A percentile compares a stretch with the other conserved stretches of the same genome.
phyloP scores from a whole-genome alignment of 768 basidiomycete species.

The Tephrocybe sp. region DNA sequence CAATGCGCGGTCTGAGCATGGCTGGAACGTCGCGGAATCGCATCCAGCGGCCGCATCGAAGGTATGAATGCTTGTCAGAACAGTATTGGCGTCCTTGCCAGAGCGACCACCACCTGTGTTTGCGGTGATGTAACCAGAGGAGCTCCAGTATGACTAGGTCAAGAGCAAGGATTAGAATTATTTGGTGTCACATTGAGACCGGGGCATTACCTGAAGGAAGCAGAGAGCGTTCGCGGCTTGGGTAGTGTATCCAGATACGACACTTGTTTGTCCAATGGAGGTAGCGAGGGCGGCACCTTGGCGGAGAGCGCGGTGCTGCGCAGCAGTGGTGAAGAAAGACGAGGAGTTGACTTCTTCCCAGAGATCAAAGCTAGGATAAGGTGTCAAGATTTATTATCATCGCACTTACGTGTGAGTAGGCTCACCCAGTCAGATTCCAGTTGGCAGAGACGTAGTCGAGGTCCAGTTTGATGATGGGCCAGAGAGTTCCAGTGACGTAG shows the following conservation, averaged over 20 bases:
- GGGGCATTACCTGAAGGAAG: constrained; percentile 75
- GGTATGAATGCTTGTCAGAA: constrained; percentile 72
- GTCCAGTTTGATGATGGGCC: constrained; percentile 73
- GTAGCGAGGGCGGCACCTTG: constrained; percentile 65
- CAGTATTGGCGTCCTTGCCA: constrained; percentile 73
- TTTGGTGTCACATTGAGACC: too few species aligned
- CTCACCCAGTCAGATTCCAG: constrained; percentile 64
- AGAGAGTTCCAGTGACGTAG: constrained; percentile 50
- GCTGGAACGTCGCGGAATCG: constrained; percentile 72
- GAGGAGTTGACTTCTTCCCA: constrained; percentile 74
- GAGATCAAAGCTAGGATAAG: constrained; percentile 53
- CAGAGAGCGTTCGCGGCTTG: constrained; percentile 69
- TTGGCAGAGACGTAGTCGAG: constrained; percentile 64
- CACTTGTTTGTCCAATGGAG: constrained; percentile 48
- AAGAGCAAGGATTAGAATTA: too few species aligned
- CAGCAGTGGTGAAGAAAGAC: constrained; percentile 81
- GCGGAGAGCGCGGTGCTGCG: constrained; percentile 73
- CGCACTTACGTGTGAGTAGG: constrained; percentile 14
- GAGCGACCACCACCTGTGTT: constrained; percentile 77
- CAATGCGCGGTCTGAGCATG: constrained; percentile 74
- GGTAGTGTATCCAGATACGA: constrained; percentile 44
- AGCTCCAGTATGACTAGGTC: constrained; percentile 73
- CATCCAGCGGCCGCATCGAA: constrained; percentile 73
- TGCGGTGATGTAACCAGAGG: constrained; percentile 60
- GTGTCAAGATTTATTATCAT: constrained; percentile 25